These are phyloP conservation scores for Clonostachys chloroleuca DNA, from an alignment of 2,329 filamentous ascomycete genomes.

Conservation along the genomic window DNA sequence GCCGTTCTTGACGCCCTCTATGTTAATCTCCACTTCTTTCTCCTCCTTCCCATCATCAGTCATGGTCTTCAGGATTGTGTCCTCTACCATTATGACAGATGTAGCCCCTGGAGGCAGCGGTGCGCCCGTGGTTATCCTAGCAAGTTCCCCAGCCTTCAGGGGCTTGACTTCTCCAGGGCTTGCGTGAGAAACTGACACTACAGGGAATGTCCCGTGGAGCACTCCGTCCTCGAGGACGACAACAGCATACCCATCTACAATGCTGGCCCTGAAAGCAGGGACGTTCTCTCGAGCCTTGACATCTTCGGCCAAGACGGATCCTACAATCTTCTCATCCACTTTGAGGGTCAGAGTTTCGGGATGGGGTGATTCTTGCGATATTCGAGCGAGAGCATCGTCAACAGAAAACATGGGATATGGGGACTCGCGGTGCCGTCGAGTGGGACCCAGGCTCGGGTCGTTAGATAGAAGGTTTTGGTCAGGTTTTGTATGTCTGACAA, in stretches of 20 bases:
- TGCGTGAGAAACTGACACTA: conserved; percentile 83
- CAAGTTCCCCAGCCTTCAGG: conserved; percentile 70
- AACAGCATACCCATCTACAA: conserved; percentile 93
- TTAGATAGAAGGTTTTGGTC: conserved; percentile 54
- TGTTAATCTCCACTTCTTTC: conserved; percentile 80
- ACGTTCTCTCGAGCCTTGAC: conserved; percentile 78
- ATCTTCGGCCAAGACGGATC: conserved; percentile 77
- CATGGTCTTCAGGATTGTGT: conserved; percentile 71
- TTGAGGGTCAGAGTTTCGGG: conserved; percentile 51
- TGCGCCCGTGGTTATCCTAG: conserved; percentile 91
- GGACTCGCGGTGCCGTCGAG: conserved; percentile 73
- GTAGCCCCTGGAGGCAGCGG: conserved; percentile 85
- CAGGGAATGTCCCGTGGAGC: conserved; percentile 78
- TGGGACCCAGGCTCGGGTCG: conserved; percentile 55
- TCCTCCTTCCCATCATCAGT: conserved; percentile 83
- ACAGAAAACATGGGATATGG: conserved; percentile 92
- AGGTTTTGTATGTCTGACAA: conserved; percentile 69
- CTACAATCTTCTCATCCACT: conserved; percentile 64
- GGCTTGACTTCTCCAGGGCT: conserved; percentile 62
- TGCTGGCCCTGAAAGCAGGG: conserved; percentile 90
- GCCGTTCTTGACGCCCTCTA: conserved; percentile 66
- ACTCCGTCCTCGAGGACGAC: conserved; percentile 59
- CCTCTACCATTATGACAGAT: conserved; percentile 89
- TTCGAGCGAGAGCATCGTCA: conserved; percentile 69
- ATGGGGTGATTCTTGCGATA: conserved; percentile 67